Conservation (phyloP, 2,329 filamentous ascomycete genomes). For the Aspergillus intermedius region DNA sequence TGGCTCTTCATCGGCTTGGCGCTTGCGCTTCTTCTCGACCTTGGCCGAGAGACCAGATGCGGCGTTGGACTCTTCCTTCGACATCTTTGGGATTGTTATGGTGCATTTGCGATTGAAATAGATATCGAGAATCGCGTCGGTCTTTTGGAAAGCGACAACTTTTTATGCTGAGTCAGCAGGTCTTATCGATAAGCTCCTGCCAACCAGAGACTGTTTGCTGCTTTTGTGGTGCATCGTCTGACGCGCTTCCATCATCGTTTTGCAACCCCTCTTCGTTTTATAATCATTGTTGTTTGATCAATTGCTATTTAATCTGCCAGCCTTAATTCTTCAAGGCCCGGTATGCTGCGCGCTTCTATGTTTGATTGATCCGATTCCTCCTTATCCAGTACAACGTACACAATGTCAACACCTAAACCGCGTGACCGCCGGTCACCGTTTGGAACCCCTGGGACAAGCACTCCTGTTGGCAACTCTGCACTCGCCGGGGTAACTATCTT, state of each 20-base stretch:
- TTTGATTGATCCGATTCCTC: slow-evolving; percentile 15
- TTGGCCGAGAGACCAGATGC: slow-evolving; percentile 25
- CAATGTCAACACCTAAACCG: slow-evolving; percentile 27
- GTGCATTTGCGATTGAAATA: neutral
- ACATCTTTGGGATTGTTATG: slow-evolving; percentile 11
- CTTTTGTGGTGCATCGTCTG: neutral
- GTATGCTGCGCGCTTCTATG: neutral
- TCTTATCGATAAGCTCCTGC: slow-evolving; percentile 28
- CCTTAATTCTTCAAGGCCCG: too few relatives aligned
- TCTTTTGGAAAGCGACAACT: slow-evolving; percentile 2
- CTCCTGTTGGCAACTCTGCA: slow-evolving; percentile 24
- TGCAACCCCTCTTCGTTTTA: neutral
- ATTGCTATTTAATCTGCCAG: too few relatives aligned
- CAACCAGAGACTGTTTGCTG: slow-evolving; percentile 13
- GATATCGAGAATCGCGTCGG: neutral
- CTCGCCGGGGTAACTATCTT: slow-evolving; percentile 9
- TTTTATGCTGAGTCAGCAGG: slow-evolving; percentile 23
- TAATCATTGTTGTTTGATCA: too few relatives aligned
- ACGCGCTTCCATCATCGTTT: neutral
- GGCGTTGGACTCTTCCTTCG: slow-evolving; percentile 8
- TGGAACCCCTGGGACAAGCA: slow-evolving; percentile 17
- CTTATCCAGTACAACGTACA: neutral
- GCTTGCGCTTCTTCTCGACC: slow-evolving; percentile 37
- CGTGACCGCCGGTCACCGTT: slow-evolving; percentile 20
- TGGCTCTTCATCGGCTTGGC: slow-evolving; percentile 27